A percentile compares a stretch with the other conserved stretches of the same genome.
Conservation (phyloP, 2,329 filamentous ascomycete species). For the Erysiphe pulchra region DNA sequence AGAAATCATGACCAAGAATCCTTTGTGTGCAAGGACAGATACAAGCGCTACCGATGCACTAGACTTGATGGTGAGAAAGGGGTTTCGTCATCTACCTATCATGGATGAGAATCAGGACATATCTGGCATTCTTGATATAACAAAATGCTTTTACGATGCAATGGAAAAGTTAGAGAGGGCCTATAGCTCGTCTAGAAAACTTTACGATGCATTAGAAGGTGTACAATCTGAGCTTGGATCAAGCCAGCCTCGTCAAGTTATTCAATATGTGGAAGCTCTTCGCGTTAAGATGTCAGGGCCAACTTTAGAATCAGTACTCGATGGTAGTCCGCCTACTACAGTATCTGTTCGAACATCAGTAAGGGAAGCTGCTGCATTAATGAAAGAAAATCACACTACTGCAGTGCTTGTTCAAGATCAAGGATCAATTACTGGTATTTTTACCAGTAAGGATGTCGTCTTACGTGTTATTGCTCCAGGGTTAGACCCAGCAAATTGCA, state of each 20-base stretch:
- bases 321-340: slow-evolving; percentile 74
- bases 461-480: slow-evolving; percentile 92
- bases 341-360: slow-evolving; percentile 92
- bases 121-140: slow-evolving; percentile 91
- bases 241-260: slow-evolving; percentile 93
- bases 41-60: slow-evolving; percentile 94
- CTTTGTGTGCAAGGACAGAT: slow-evolving; percentile 85
- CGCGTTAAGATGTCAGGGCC: slow-evolving; percentile 94
- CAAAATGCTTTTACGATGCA: slow-evolving; percentile 98
- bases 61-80: slow-evolving; percentile 94
- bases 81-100: slow-evolving; percentile 87
- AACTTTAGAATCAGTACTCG: slow-evolving; percentile 80
- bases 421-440: slow-evolving; percentile 93
- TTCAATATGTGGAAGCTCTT: slow-evolving; percentile 93
- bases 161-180: slow-evolving; percentile 99
- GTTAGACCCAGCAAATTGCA: slow-evolving; percentile 80
- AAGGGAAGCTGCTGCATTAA: slow-evolving; percentile 78
- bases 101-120: slow-evolving; percentile 99
- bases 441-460: slow-evolving; percentile 97
- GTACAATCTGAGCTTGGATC: slow-evolving; percentile 92
- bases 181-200: slow-evolving; percentile 89
- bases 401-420: slow-evolving; percentile 91
- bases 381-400: slow-evolving; percentile 98
- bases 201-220: slow-evolving; percentile 92
- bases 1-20: slow-evolving; percentile 99